These are phyloP conservation scores for Aspergillus panamensis DNA, from an alignment of 495 filamentous ascomycete genomes.

Conservation along the genomic window DNA sequence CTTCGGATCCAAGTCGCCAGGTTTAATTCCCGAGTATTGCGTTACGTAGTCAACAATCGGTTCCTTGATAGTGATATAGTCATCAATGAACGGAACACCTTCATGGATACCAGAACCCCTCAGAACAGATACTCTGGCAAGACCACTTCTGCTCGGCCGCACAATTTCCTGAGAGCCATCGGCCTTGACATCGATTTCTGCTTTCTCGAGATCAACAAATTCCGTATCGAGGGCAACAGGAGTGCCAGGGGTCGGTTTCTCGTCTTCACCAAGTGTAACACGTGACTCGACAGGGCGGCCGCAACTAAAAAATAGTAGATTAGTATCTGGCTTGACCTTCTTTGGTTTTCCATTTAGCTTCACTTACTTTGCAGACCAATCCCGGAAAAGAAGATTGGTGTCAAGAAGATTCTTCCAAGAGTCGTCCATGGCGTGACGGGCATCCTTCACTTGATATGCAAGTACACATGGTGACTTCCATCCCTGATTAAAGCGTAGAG, in stretches of 20 bases:
- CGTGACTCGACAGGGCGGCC: slow-evolving; percentile 42
- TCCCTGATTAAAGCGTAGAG: slow-evolving; percentile 75
- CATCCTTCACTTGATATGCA: slow-evolving; percentile 74
- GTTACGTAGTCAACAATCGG: slow-evolving; percentile 96
- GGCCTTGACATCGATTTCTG: slow-evolving; percentile 89
- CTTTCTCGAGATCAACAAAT: slow-evolving; percentile 85
- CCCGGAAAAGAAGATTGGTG: slow-evolving; percentile 75
- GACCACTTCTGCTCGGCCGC: slow-evolving; percentile 74
- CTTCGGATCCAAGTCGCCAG: slow-evolving; percentile 73
- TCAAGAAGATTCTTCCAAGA: slow-evolving; percentile 82
- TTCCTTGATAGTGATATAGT: slow-evolving; percentile 89
- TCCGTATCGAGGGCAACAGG: slow-evolving; percentile 92
- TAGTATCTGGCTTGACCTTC: slow-evolving; percentile 1
- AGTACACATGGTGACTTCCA: slow-evolving; percentile 92
- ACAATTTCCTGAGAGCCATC: slow-evolving; percentile 85
- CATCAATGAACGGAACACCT: slow-evolving; percentile 88
- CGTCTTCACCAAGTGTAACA: slow-evolving; percentile 58
- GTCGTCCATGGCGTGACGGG: slow-evolving; percentile 72
- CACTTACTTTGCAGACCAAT: slow-evolving; percentile 60
- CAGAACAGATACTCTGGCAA: slow-evolving; percentile 85
- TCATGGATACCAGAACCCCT: slow-evolving; percentile 71
- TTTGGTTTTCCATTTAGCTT: neutral
- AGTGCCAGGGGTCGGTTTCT: slow-evolving; percentile 64
- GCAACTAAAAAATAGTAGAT: slow-evolving; percentile 23
- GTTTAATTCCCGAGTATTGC: slow-evolving; percentile 82